Evolutionary conservation across 2,329 filamentous ascomycete species (phyloP).

Genomic region (Talaromyces funiculosus): DNA sequence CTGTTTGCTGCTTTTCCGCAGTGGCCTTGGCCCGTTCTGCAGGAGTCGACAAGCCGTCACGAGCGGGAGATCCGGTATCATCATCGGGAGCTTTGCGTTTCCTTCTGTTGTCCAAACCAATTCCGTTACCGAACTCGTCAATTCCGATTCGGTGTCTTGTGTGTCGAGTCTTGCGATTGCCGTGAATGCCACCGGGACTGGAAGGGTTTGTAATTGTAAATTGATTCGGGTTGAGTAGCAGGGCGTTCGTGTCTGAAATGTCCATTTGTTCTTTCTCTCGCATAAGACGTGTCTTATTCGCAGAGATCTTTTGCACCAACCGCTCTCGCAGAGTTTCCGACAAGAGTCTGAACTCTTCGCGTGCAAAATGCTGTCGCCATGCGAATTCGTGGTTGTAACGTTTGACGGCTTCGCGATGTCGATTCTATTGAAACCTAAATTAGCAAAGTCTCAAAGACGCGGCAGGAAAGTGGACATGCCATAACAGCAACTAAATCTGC

Average conservation of each 20-base stretch:
- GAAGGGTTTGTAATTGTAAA: conserved; percentile 61
- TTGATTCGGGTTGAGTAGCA: conserved; percentile 60
- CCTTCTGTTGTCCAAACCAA: conserved; percentile 47
- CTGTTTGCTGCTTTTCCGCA: conserved; percentile 52
- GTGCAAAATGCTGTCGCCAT: conserved; percentile 57
- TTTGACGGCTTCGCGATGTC: conserved; percentile 51
- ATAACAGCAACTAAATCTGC: conserved; percentile 73
- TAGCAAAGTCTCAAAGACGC: not conserved
- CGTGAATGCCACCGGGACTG: conserved; percentile 56
- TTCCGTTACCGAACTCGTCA: conserved; percentile 48
- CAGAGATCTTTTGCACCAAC: conserved; percentile 52
- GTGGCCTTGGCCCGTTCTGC: conserved; percentile 51
- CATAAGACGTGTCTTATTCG: conserved; percentile 53
- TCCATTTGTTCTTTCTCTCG: conserved; percentile 63
- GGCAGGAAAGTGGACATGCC: conserved; percentile 51
- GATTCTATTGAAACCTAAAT: conserved; percentile 42
- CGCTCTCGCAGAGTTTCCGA: conserved; percentile 57
- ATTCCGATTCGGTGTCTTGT: conserved; percentile 53
- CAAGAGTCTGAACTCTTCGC: conserved; percentile 57
- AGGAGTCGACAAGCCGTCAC: conserved; percentile 44
- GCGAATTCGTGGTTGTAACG: conserved; percentile 53
- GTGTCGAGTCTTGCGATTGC: conserved; percentile 58
- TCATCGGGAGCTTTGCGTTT: conserved; percentile 55
- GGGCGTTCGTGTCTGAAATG: conserved; percentile 60
- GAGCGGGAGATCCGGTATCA: conserved; percentile 54